Evolutionary conservation across 768 basidiomycete species (phyloP), one percentile per base, ranked within the genome.

Genomic region (Mycena crocata): DNA sequence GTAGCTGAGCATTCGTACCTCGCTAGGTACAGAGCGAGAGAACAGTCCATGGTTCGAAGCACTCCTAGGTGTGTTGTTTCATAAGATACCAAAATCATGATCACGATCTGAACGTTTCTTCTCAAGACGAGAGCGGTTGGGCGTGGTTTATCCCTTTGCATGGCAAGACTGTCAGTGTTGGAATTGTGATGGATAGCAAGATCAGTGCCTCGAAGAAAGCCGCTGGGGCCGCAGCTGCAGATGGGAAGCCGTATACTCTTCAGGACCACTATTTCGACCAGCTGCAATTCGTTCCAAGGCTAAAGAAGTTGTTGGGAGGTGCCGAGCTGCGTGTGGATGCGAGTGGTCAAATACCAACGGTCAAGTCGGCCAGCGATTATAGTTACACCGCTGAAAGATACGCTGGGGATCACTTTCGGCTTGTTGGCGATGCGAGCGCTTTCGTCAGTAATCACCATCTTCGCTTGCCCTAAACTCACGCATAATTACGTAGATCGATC

Each of bases 111-210:
- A 35, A 49, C 24, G 14, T 17, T 23, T 17, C 21, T 46, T 15
- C 37, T 39, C 23, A n/a, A 82, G 80, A 81, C 40, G 78, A 81
- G 57, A 75, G 80, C 26, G 80, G 80, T 21, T 81, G 80, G 80
- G 75, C 76, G 26, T 81, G 81, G 80, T 78, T 78, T 28, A 81
- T 81, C 28, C 81, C 80, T 30, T 68, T 81, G 26, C 77, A 78
- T 32, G 77, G 78, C 59, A 76, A 73, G 10, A 74, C 74, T 2
- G 80, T 79, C 0, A 82, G 81, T 3, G 58, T 83, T 0, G 81
- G 81, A 14, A 64, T 82, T 24, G 78, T 83, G 6, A 73, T 81
- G 63, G 75, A 81, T 48, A 72, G 77, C 31, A 68, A 69, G 34
- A 48, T 61, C 5, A 75, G 75, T 57, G 68, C 66, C 30, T 67